These are phyloP conservation scores for Suillus placidus DNA, from an alignment of 768 basidiomycete species.

Conservation along the genomic window DNA sequence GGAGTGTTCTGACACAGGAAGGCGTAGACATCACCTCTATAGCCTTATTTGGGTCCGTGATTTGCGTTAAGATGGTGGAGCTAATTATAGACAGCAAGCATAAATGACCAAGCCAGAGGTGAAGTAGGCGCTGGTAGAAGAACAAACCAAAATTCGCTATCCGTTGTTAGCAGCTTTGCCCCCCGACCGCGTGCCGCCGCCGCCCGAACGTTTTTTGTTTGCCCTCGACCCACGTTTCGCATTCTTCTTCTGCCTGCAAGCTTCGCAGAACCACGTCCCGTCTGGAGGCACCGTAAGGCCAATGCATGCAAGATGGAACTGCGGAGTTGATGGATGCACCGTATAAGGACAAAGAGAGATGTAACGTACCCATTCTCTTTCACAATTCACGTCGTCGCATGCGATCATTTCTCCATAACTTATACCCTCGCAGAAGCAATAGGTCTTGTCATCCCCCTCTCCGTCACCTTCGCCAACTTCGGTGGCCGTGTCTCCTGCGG, in stretches of 20 bases:
- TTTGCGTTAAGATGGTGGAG: not conserved
- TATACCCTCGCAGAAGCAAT: constrained; percentile 83
- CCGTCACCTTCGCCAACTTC: constrained; percentile 57
- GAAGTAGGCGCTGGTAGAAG: not conserved
- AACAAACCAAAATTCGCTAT: constrained; percentile 18
- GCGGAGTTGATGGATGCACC: constrained; percentile 15
- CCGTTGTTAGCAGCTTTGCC: constrained; percentile 34
- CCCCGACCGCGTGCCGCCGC: constrained; percentile 28
- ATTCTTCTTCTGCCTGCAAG: constrained; percentile 58
- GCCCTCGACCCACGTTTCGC: constrained; percentile 53
- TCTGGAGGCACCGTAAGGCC: constrained; percentile 67
- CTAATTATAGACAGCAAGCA: constrained; percentile 4
- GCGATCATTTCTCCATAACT: constrained; percentile 96
- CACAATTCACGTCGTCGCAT: constrained; percentile 81
- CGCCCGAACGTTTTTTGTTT: constrained; percentile 53
- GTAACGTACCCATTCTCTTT: constrained; percentile 83
- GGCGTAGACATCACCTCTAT: not conserved
- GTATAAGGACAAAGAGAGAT: constrained; percentile 14
- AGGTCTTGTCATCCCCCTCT: constrained; percentile 60
- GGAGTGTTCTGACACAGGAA: not conserved
- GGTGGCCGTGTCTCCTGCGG: constrained; percentile 40
- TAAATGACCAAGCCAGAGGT: constrained; percentile 2
- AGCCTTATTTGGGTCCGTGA: not conserved
- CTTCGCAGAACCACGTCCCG: constrained; percentile 77
- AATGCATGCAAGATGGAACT: constrained; percentile 85